A percentile compares a stretch with the other conserved stretches of the same genome.
These are phyloP conservation scores for Ophiocordyceps robertsii DNA, from an alignment of 2,329 filamentous ascomycete species.

Conservation along the genomic window DNA sequence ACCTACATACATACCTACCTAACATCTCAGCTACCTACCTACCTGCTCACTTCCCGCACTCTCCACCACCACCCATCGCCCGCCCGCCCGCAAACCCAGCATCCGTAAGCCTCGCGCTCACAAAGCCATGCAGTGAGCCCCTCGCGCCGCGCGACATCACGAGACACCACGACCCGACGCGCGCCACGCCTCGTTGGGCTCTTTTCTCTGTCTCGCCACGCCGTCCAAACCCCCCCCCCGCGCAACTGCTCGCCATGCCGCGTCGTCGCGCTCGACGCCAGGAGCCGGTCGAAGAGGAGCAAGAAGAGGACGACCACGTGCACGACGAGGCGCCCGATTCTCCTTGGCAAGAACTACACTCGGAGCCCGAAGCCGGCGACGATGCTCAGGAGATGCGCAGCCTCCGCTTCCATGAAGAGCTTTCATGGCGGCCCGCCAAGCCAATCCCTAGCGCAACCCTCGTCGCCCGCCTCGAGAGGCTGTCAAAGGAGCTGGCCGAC, in stretches of 20 bases:
- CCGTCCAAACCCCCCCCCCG: background rate
- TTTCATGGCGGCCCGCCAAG: slow-evolving; percentile 87
- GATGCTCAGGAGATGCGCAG: slow-evolving; percentile 16
- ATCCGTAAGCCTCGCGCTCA: no score
- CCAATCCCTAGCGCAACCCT: slow-evolving; percentile 76
- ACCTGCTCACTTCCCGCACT: no score
- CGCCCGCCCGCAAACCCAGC: no score
- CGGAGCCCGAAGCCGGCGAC: background rate
- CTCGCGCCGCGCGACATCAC: no score
- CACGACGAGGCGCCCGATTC: slow-evolving; percentile 3
- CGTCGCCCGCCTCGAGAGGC: slow-evolving; percentile 62
- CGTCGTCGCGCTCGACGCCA: slow-evolving; percentile 1
- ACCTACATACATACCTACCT: no score
- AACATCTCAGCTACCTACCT: no score
- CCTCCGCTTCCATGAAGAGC: slow-evolving; percentile 70
- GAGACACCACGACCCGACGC: no score
- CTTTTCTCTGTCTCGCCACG: background rate
- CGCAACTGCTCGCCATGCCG: background rate
- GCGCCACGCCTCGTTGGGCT: background rate
- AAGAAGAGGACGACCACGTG: slow-evolving; percentile 4
- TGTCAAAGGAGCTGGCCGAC: slow-evolving; percentile 70
- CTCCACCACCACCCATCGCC: no score
- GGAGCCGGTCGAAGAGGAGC: slow-evolving; percentile 4
- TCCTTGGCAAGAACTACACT: slow-evolving; percentile 4
- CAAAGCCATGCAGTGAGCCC: no score